Evolutionary conservation across 2,329 filamentous ascomycete genomes (phyloP), one percentile per base, ranked within the genome.

Genomic region (Colletotrichum sp.): DNA sequence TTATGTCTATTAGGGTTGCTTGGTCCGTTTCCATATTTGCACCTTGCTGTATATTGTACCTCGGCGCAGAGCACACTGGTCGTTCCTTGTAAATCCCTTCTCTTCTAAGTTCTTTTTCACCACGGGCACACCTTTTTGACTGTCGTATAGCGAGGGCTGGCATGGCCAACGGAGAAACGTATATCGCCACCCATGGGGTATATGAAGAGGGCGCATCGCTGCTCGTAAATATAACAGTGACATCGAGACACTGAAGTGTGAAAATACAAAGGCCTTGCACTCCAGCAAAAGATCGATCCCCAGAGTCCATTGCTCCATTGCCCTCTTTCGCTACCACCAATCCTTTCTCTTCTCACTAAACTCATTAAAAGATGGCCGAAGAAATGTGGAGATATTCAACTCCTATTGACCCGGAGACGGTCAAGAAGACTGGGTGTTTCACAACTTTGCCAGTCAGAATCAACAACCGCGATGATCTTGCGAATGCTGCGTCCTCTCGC

Each of bases 401-500:
- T 28, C 21, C 32, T 5, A 66, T 66, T n/a, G 32, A 66, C 0
- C 24, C 64, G 0, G 64, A 55, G 64, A 32, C 18, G 26, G 64
- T 52, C 26, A 52, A 18, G 15, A 18, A 0, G 13, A 67, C 64
- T 18, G 64, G 64, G 6, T 67, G 64, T n/a, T 67, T 67, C 18
- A 67, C 64, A 16, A 67, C 64, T 28, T 21, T 67, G 36, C 64
- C 64, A 32, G 39, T 67, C 21, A 52, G 64, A 30, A 67, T 67
- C 39, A 52, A 67, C 26, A 52, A 16, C 64, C 36, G 64, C 5
- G 64, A 67, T 18, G 64, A 67, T 28, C 21, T 67, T 8, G 64
- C 64, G 0, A 52, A 67, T 16, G 64, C 24, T 8, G 64, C 64
- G 15, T 52, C 36, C 6, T 52, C 36, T 16, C 64, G 64, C 26